Evolutionary conservation across 2,329 filamentous ascomycete genomes (phyloP), one percentile per base, ranked within the genome.

Genomic region (Fusarium floridanum): DNA sequence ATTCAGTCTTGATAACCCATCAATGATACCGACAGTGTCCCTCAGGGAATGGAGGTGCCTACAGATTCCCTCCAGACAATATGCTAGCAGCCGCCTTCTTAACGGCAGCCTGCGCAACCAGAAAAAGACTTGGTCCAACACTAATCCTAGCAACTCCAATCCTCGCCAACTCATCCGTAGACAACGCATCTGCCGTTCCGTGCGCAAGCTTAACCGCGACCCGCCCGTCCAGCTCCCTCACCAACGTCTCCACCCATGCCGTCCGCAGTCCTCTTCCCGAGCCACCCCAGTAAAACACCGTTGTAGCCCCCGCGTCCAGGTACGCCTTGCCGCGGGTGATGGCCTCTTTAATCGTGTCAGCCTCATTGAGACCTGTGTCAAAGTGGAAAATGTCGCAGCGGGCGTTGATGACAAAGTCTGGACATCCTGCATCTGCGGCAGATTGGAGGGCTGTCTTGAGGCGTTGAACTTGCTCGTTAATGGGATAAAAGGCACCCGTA

Each of bases 281-380:
- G 3, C 83, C 88, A 16, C 90, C 90, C 89, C 89, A 92, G 61
- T 91, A 88, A 81, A 91, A 92, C 0, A 90, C 85, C 1, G 87
- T 91, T 14, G 85, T 88, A 0, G 90, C 90, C 0, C 90, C 90
- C 3, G 89, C 89, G 0, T 83, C 85, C 4, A 92, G 81, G 77
- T 88, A 92, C n/a, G 85, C 86, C 67, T 85, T 87, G 0, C 89
- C 90, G 1, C 91, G 83, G 57, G 81, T 78, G 55, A 91, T 83
- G 2, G 86, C 88, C 57, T 91, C 87, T 3, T 83, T 77, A 11
- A 91, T 67, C 5, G 76, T 79, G 12, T 65, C 79, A 57, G 79
- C 86, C 50, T 83, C 81, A 20, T 78, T 71, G 6, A 78, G 68
- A 1, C 72, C 65, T 2, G 72, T 74, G 5, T 83, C 80, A 1